Base-by-base conservation (phyloP, 768 basidiomycete genomes). In the Mycena galopus region DNA sequence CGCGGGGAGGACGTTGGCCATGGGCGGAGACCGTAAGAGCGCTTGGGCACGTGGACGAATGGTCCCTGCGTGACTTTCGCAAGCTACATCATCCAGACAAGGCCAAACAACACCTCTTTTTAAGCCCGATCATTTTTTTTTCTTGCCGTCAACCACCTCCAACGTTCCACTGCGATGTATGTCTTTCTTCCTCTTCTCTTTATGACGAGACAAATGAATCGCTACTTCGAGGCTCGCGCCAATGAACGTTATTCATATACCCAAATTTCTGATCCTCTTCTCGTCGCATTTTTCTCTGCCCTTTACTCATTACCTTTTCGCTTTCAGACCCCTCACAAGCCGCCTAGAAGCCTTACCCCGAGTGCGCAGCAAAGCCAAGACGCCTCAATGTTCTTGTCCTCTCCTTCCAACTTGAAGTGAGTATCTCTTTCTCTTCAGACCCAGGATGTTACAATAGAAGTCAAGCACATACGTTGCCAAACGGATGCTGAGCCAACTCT, bases 391-490 rank as follows among this genome's bases (percentile, higher is more conserved):
- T 35, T 51, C 64, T 57, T 59, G 62, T 73, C 4, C 63, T 25
- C 60, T n/a, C 57, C 55, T 57, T 69, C 55, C 61, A 70, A n/a
- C n/a, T n/a, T n/a, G n/a, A n/a, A 71, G 83, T 84, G 79, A 84
- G 83, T 81, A 47, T 39, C 58, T 72, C 72, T 71, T 70, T 50
- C 62, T 67, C 60, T 59, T 27, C 59, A 50, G 16, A 50, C 29
- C 68, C 67, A 76, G 71, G 76, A 83, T 90, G 94, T 92, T 79
- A 90, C 86, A 86, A 90, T 89, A 95, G 93, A 93, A 94, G 94
- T 95, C 94, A 95, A 95, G 94, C 93, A 85, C 94, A 92, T 90
- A 95, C 67, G 91, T 89, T 68, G 89, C 44, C 87, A 92, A 92
- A 92, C 86, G 81, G 83, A 85, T 78, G 81, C 85, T 93, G 92